Evolutionary conservation across 1,139 yeast genomes (phyloP).

Genomic region (Diutina neorugosa): DNA sequence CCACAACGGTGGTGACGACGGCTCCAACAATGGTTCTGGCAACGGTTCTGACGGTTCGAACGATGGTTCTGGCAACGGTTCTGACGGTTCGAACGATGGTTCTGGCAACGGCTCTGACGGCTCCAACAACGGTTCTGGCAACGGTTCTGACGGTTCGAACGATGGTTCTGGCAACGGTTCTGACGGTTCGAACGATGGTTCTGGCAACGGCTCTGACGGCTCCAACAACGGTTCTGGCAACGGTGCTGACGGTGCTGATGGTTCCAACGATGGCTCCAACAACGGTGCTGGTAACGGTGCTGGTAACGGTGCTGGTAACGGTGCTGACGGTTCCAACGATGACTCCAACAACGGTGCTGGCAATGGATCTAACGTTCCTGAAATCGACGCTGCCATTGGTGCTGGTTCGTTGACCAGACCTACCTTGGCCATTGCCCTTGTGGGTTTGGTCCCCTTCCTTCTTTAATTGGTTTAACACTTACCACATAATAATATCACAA

Average conservation of each 20-base stretch:
- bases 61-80: not conserved
- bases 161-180: too few relatives aligned
- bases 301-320: not conserved
- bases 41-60: not conserved
- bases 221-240: not conserved
- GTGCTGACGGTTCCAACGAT: not conserved
- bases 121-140: not conserved
- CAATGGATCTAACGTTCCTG: not conserved
- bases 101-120: not conserved
- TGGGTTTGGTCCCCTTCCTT: not conserved
- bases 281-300: not conserved
- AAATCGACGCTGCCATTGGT: not conserved
- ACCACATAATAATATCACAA: too few relatives aligned
- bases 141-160: not conserved
- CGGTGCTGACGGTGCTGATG: not conserved
- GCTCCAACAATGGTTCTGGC: not conserved
- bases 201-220: not conserved
- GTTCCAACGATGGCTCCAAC: not conserved
- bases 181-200: not conserved
- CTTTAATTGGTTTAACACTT: not conserved
- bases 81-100: not conserved
- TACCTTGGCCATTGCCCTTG: not conserved
- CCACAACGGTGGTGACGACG: not conserved
- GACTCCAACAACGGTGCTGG: not conserved
- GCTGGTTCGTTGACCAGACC: not conserved